Evolutionary conservation across 2,329 filamentous ascomycete species (phyloP).

Genomic region (Seiridium cupressi): DNA sequence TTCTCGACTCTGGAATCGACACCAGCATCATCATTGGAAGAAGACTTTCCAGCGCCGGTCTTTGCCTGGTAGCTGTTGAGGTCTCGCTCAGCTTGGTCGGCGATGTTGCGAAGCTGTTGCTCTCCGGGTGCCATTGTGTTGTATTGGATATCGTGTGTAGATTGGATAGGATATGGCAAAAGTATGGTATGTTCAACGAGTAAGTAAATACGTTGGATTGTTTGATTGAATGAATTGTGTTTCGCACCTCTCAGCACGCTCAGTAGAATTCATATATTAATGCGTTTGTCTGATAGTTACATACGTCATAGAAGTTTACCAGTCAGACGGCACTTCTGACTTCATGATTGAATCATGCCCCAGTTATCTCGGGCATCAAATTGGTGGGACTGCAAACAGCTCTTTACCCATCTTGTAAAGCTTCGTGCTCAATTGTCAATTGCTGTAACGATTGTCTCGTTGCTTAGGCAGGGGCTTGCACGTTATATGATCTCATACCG

Average conservation of each 20-base stretch:
- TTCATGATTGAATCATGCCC: constrained; percentile 3
- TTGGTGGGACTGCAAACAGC: too few species aligned
- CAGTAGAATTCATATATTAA: constrained; percentile 1
- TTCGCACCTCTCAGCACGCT: neutral
- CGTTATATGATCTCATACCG: neutral
- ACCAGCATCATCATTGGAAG: constrained; percentile 38
- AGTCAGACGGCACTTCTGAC: neutral
- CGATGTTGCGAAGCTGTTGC: constrained; percentile 35
- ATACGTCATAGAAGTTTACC: constrained; percentile 2
- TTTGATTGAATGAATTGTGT: neutral
- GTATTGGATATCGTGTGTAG: neutral
- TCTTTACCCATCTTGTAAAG: too few species aligned
- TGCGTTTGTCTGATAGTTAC: neutral
- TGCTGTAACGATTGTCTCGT: neutral
- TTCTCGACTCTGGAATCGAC: constrained; percentile 40
- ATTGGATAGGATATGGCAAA: too few species aligned
- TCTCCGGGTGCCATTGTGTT: constrained; percentile 28
- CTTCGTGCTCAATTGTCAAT: too few species aligned
- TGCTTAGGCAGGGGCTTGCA: neutral
- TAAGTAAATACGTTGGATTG: neutral
- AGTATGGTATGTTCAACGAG: too few species aligned
- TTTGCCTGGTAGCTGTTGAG: constrained; percentile 48
- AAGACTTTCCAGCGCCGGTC: constrained; percentile 38
- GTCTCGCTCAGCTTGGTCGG: constrained; percentile 44
- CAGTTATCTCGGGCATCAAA: neutral